Evolutionary conservation across 345 rosid genomes (phyloP), one percentile per base, ranked within the genome.

Genomic region (Rhodomyrtus tomentosa): DNA sequence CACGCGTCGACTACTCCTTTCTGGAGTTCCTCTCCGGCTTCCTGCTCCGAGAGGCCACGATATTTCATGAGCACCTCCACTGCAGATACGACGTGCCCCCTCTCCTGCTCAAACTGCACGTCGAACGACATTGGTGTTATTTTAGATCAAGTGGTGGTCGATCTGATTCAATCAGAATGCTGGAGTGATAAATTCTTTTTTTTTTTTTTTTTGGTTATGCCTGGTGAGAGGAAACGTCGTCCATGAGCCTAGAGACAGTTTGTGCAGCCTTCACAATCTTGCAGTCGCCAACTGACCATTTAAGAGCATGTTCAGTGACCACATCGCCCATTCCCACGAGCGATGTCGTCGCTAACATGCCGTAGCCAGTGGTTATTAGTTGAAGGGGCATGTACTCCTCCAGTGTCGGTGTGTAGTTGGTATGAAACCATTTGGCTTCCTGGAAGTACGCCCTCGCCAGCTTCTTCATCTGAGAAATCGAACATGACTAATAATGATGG

Each of bases 41-140:
- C 90, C 9, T 89, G 62, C 25, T 85, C 82, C 0, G 79, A 52
- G 15, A 49, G 62, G 5, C 32, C n/a, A 3, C 27, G 81, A 22
- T 91, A 32, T 40, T 84, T 89, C 89, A 87, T 85, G 88, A 85
- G 89, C 58, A 91, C 88, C 25, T 92, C 91, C 1, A 92, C 55
- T 2, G 62, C 16, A 0, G 90, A 87, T 3, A 88, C 83, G 4
- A 53, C 83, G 12, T 89, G 91, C 9, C 81, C 87, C 82, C 82
- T 80, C 83, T 79, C 25, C 42, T 79, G 82, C 68, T 84, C 86
- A 22, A 84, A 80, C 83, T 48, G 21, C 29, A 83, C 18, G n/a
- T 32, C 12, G 36, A 68, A 32, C 22, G 5, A 4, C 42, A 16
- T 7, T 2, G 24, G 42, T 68, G 6, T 68, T 32, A 8, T 68